Evolutionary conservation across 441 rosid genomes (phyloP), one percentile per base, ranked within the genome.

Genomic region (Cnidoscolus chayamansa): DNA sequence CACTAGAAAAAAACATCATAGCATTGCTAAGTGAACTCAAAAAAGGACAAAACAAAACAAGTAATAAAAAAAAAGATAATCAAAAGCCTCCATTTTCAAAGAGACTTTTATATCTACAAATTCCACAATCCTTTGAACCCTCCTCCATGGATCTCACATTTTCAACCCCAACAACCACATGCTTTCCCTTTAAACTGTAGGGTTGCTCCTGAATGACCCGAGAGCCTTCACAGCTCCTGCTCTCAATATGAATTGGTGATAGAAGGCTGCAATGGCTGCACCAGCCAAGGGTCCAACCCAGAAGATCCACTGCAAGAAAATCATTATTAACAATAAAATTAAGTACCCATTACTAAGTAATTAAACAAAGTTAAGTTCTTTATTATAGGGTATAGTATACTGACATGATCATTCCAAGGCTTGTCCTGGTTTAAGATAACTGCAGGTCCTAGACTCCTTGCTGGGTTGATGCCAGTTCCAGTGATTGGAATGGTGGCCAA

Each of bases 261-360:
- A 88, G 86, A 91, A 87, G 2, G 95, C 92, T 58, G 97, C 97
- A 67, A 86, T 76, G 16, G 95, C 92, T 70, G 97, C 97, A 8
- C 97, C 93, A 37, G 83, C 76, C 70, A 91, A 83, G 16, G 95
- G 97, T 79, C 95, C 93, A 15, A 84, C 95, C 97, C 90, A 89
- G 57, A 88, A 91, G 49, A 91, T 85, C 93, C 92, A 91, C 93
- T 84, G 83, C 59, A 65, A 71, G 19, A 11, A 54, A 0, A 49
- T 20, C 20, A 15, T 35, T 35, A 3, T 65, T 43, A 25, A 20
- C 1, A 3, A 40, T 5, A 40, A 47, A 12, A 1, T 35, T 5
- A 48, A 35, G 48, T n/a, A 20, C 43, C 40, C 51, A 16, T 43
- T 17, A 31, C 10, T 25, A 11, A 63, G 8, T 3, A 35, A 67